Percentiles rank a stretch among this genome's conserved stretches.
These are phyloP conservation scores for Chaetothyriales sp. DNA, from an alignment of 2,329 filamentous ascomycete species.

Conservation along the genomic window DNA sequence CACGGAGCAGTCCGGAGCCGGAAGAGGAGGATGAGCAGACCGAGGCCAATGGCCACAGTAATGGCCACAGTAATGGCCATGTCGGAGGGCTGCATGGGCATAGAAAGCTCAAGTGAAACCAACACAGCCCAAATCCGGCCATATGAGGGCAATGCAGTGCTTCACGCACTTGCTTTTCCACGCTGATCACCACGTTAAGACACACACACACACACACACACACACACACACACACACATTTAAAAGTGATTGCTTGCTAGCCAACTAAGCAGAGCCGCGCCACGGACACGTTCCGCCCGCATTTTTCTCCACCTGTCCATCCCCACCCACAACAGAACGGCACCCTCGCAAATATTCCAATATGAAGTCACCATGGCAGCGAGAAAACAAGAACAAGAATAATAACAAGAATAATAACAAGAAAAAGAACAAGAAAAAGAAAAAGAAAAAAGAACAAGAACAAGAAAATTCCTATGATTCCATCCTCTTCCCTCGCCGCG, in stretches of 20 bases:
- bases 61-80: constrained; percentile 12
- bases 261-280: background rate
- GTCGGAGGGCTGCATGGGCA: constrained; percentile 1
- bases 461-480: background rate
- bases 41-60: constrained; percentile 20
- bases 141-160: background rate
- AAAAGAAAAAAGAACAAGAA: no score
- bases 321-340: background rate
- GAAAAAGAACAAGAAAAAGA: no score
- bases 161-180: background rate
- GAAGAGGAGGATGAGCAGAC: constrained; percentile 38
- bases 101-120: constrained; percentile 1
- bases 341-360: background rate
- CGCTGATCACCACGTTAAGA: background rate
- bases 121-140: background rate
- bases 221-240: no score
- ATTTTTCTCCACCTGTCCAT: background rate
- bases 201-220: no score
- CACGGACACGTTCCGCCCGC: background rate
- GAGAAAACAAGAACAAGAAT: background rate
- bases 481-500: background rate
- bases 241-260: background rate
- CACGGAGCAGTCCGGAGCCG: constrained; percentile 45
- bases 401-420: no score
- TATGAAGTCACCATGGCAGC: background rate